A percentile compares a stretch with the other conserved stretches of the same genome.
These are phyloP conservation scores for Davidsoniella virescens DNA, from an alignment of 2,329 filamentous ascomycete species.

Conservation along the genomic window DNA sequence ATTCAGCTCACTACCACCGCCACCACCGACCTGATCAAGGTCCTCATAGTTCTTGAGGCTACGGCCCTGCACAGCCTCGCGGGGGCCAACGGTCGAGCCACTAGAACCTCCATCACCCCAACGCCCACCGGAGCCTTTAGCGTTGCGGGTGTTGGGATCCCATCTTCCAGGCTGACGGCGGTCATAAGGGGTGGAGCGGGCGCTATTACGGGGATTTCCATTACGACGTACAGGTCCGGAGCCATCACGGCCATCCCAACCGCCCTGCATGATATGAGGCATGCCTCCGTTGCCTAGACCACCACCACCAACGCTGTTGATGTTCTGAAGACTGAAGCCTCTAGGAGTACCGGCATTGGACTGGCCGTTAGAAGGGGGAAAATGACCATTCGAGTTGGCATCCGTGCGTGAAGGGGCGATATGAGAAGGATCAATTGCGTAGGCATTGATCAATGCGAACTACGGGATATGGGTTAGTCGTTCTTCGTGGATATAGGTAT, in stretches of 20 bases:
- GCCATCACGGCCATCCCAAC: conserved; percentile 44
- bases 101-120: conserved; percentile 62
- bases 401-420: conserved; percentile 88
- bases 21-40: conserved; percentile 65
- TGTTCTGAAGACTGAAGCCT: conserved; percentile 73
- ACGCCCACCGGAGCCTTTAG: conserved; percentile 33
- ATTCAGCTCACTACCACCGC: conserved; percentile 67
- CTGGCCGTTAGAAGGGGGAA: conserved; percentile 65
- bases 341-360: conserved; percentile 70
- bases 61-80: conserved; percentile 81
- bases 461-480: conserved; percentile 22
- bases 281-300: conserved; percentile 34
- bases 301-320: conserved; percentile 36
- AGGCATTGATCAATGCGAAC: conserved; percentile 83
- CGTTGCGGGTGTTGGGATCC: conserved; percentile 33
- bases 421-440: conserved; percentile 84
- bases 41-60: conserved; percentile 97
- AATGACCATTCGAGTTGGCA: conserved; percentile 89
- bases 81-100: conserved; percentile 62
- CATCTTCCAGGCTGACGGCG: conserved; percentile 42
- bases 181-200: conserved; percentile 58
- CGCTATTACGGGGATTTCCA: conserved; percentile 31
- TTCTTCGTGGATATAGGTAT: neutral
- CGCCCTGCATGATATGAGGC: conserved; percentile 38
- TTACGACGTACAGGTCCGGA: conserved; percentile 45